Percentiles rank a stretch among this genome's conserved stretches.
Evolutionary conservation across 176 grass and related monocot genomes (phyloP).

Genomic region (Carex kokanica): DNA sequence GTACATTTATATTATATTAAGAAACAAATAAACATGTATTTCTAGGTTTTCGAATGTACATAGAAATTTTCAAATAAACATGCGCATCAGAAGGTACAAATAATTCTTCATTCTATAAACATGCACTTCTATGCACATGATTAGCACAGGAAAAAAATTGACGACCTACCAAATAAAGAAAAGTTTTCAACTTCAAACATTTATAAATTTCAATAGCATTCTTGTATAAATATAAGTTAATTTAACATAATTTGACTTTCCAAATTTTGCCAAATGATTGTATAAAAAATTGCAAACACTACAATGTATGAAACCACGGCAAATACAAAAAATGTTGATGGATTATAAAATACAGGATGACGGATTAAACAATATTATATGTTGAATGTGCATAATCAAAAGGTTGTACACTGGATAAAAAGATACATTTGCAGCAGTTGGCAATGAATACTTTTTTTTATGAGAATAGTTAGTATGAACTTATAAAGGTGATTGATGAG

Average conservation of each 20-base stretch:
- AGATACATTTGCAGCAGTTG: background rate
- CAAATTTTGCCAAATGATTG: background rate
- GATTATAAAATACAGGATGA: background rate
- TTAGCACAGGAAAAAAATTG: too few relatives aligned
- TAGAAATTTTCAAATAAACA: too few relatives aligned
- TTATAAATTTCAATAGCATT: background rate
- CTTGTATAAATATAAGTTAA: background rate
- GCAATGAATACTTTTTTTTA: too few relatives aligned
- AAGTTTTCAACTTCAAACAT: background rate
- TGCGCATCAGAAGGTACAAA: too few relatives aligned
- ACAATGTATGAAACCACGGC: background rate
- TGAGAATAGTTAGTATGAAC: too few relatives aligned
- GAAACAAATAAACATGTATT: too few relatives aligned
- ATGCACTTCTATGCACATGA: too few relatives aligned
- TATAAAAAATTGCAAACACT: background rate
- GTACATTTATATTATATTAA: too few relatives aligned
- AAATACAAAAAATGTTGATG: background rate
- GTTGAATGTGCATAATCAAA: background rate
- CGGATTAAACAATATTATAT: background rate
- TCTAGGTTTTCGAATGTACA: too few relatives aligned
- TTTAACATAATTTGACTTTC: background rate
- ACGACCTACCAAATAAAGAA: background rate
- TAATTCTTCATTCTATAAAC: background rate
- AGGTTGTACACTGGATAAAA: background rate
- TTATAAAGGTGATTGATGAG: too few relatives aligned